Conservation (phyloP, 495 filamentous ascomycete genomes). For the Parmelia sp. region DNA sequence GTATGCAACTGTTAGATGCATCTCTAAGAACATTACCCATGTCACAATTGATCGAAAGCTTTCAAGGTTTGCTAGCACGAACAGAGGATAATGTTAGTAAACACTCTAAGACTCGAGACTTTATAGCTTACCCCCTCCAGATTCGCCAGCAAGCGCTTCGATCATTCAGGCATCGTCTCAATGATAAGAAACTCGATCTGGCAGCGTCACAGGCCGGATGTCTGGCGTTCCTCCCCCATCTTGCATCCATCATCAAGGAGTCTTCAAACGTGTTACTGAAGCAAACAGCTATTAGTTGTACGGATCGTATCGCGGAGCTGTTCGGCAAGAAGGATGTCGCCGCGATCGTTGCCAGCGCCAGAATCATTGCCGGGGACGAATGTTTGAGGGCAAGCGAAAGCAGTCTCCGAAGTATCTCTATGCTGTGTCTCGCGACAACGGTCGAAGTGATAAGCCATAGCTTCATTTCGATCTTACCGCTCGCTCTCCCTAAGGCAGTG, state of each 20-base stretch:
- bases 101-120: not conserved
- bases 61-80: conserved; percentile 67
- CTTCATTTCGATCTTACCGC: conserved; percentile 75
- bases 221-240: conserved; percentile 68
- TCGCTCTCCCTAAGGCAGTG: conserved; percentile 63
- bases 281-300: conserved; percentile 73
- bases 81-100: conserved; percentile 51
- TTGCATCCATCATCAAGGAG: conserved; percentile 65
- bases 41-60: conserved; percentile 75
- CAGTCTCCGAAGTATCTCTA: conserved; percentile 66
- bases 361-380: conserved; percentile 65
- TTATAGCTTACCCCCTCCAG: conserved; percentile 3
- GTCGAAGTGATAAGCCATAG: conserved; percentile 79
- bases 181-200: conserved; percentile 59
- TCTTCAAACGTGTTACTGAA: conserved; percentile 66
- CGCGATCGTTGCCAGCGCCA: conserved; percentile 56
- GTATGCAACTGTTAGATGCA: conserved; percentile 62
- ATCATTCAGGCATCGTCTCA: conserved; percentile 68
- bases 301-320: conserved; percentile 83
- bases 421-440: conserved; percentile 83
- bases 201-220: conserved; percentile 58
- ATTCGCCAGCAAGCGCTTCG: conserved; percentile 72
- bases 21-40: conserved; percentile 74
- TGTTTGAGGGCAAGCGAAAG: conserved; percentile 68
- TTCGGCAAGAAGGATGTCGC: conserved; percentile 82